Base-by-base conservation (phyloP, 1,284 basidiomycete genomes). In the Ceratobasidium sp. region DNA sequence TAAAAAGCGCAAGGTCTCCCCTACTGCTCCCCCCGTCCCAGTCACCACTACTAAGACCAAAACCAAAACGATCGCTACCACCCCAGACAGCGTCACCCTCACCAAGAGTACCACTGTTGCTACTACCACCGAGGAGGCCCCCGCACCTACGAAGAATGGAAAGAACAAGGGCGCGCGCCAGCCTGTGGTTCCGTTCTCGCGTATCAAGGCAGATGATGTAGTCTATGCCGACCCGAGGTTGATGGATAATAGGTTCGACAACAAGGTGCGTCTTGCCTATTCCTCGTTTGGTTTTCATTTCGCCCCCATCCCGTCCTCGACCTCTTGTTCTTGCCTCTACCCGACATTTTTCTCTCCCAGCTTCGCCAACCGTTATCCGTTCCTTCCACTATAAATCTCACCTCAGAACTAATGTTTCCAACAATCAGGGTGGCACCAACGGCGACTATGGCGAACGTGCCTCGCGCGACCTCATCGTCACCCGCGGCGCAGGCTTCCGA, bases 391-490 rank as follows among this genome's bases (percentile, higher is more conserved):
- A 47, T 28, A 28, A 57, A 52, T 13, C 1, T n/a, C 1, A 21
- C 46, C 52, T 58, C 21, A 44, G 23, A 23, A 30, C 52, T 58
- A 58, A 58, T n/a, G 35, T 38, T 58, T n/a, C 32, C n/a, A 28
- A 41, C 9, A n/a, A 11, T n/a, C 76, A 93, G 91, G 83, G 85
- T 73, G 89, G 86, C 1, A 82, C 85, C 2, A 77, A 77, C 23
- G 91, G 90, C 76, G 97, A 98, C 80, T 99, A 98, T 79, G 97
- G 97, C 38, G 91, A 91, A 21, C 87, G 87, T 72, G 97, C 97
- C 0, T 89, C 90, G 74, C 85, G 87, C 58, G 97, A 98, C 82
- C 84, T 99, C 74, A 92, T 98, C 76, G 93, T 96, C 26, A 98
- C 97, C 1, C 88, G 95, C 6, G 97, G 97, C 13, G 92, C 93